phyloP scores from a whole-genome alignment of 768 basidiomycete species.

The Lenzites betulinus region DNA sequence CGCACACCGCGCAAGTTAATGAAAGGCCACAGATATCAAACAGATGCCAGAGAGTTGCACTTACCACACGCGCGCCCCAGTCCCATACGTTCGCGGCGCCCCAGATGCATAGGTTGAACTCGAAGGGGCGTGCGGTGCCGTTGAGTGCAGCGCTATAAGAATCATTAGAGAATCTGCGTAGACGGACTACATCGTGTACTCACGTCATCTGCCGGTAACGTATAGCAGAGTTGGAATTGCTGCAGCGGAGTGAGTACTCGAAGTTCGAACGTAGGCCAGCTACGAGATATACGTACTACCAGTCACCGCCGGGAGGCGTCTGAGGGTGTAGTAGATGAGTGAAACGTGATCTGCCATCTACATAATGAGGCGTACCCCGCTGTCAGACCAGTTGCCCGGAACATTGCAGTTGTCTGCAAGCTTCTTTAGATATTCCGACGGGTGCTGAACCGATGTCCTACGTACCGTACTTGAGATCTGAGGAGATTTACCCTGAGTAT shows the following conservation, averaged over 20 bases:
- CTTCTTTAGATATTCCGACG: not conserved
- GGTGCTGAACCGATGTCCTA: not conserved
- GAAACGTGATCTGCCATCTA: not conserved
- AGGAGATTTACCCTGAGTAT: not conserved
- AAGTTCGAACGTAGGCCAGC: not conserved
- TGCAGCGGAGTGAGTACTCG: slow-evolving; percentile 22
- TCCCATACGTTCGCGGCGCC: slow-evolving; percentile 55
- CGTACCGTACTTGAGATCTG: slow-evolving; percentile 56
- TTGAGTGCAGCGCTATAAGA: slow-evolving; percentile 53
- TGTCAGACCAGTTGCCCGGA: slow-evolving; percentile 53
- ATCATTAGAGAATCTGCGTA: too few relatives aligned
- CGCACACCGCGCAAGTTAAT: not conserved
- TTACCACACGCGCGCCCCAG: slow-evolving; percentile 57
- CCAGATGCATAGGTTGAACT: slow-evolving; percentile 57
- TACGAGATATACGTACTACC: slow-evolving; percentile 44
- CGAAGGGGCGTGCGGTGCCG: slow-evolving; percentile 45
- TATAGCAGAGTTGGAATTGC: slow-evolving; percentile 59
- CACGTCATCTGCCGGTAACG: slow-evolving; percentile 59
- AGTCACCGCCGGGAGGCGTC: slow-evolving; percentile 43
- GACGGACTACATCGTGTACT: too few relatives aligned
- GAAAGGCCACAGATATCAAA: not conserved
- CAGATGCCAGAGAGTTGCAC: too few relatives aligned
- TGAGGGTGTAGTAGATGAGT: slow-evolving; percentile 11
- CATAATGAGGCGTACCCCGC: slow-evolving; percentile 30
- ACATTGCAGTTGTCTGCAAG: slow-evolving; percentile 54